phyloP scores from a whole-genome alignment of 129 eudicot species.

The Chrysanthemum seticuspe region DNA sequence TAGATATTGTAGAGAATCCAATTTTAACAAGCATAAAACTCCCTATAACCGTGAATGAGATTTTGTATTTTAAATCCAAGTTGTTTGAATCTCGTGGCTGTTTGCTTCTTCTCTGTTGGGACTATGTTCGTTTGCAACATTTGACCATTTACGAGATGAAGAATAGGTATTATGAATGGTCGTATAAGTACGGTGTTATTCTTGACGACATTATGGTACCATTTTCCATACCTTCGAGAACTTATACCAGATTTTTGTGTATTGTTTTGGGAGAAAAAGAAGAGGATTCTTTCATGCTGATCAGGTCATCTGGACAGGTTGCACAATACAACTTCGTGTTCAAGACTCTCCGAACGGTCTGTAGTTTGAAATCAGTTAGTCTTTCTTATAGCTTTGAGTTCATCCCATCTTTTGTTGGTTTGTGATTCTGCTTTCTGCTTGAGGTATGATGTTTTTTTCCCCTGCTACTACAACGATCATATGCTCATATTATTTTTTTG shows the following conservation, averaged over 20 bases:
- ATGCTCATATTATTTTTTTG: too few species aligned
- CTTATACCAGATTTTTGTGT: not conserved
- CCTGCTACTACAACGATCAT: too few species aligned
- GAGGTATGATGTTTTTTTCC: not conserved
- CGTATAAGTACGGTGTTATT: not conserved
- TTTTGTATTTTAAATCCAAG: too few species aligned
- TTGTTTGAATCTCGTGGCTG: constrained; percentile 1
- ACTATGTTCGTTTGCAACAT: not conserved
- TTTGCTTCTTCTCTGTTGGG: not conserved
- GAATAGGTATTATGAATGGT: not conserved
- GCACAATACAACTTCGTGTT: not conserved
- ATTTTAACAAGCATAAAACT: not conserved
- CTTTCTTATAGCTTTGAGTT: not conserved
- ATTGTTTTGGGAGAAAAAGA: not conserved
- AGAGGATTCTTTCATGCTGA: not conserved
- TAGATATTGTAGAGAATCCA: not conserved
- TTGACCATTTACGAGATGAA: not conserved
- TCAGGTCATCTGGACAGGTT: not conserved
- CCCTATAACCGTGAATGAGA: not conserved
- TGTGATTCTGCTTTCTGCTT: not conserved
- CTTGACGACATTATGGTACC: not conserved
- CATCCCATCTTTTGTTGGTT: not conserved
- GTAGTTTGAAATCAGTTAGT: not conserved
- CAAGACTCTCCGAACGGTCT: not conserved
- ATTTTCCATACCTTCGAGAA: not conserved